Evolutionary conservation across 495 filamentous ascomycete species (phyloP).

Genomic region (Talaromyces stipitatus): DNA sequence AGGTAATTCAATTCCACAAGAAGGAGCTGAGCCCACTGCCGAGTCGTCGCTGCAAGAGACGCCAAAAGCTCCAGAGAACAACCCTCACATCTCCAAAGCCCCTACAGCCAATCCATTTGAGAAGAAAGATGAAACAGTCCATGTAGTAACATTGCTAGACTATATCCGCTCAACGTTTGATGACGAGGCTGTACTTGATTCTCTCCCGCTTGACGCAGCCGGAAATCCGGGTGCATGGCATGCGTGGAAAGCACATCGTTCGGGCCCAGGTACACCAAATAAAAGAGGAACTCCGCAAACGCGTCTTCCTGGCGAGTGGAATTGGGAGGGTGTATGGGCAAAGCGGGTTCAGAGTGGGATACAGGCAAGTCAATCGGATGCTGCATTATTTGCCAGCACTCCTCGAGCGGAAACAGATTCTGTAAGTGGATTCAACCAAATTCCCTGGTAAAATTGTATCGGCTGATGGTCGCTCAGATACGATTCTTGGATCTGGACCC

Average conservation of each 20-base stretch:
- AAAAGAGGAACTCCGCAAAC: slow-evolving; percentile 31
- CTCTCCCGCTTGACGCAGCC: slow-evolving; percentile 69
- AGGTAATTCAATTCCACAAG: not conserved
- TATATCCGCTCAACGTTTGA: slow-evolving; percentile 82
- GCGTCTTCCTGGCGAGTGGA: slow-evolving; percentile 74
- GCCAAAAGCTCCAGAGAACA: slow-evolving; percentile 1
- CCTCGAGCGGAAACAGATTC: slow-evolving; percentile 54
- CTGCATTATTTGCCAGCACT: slow-evolving; percentile 61
- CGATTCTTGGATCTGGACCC: slow-evolving; percentile 61
- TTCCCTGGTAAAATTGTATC: not conserved
- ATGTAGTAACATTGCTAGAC: slow-evolving; percentile 46
- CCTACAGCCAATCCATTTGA: slow-evolving; percentile 13
- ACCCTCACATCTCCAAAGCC: slow-evolving; percentile 6
- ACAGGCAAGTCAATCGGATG: slow-evolving; percentile 65
- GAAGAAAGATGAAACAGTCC: slow-evolving; percentile 20
- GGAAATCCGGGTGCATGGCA: slow-evolving; percentile 87
- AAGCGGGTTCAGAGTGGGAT: slow-evolving; percentile 71
- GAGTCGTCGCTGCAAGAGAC: not conserved
- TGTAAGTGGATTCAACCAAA: slow-evolving; percentile 35
- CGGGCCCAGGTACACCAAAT: slow-evolving; percentile 3
- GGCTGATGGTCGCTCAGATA: slow-evolving; percentile 40
- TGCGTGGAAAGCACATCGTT: slow-evolving; percentile 70
- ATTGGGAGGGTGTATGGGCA: slow-evolving; percentile 94
- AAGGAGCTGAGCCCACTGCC: not conserved
- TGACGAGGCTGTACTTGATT: slow-evolving; percentile 66